Evolutionary conservation across 768 basidiomycete genomes (phyloP), one percentile per base, ranked within the genome.

Genomic region (Sistotremastrum niveocremeum): DNA sequence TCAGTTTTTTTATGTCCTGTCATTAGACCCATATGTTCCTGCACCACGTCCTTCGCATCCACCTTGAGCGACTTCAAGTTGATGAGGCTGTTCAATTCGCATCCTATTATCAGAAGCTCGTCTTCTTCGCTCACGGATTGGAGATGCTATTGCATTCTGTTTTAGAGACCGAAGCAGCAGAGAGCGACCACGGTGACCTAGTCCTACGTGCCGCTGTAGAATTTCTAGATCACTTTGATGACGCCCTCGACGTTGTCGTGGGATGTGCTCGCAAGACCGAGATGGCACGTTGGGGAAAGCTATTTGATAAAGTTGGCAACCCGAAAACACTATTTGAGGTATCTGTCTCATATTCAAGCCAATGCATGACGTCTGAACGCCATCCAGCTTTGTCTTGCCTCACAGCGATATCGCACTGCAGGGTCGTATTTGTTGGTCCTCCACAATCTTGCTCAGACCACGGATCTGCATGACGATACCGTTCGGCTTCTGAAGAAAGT

Each of bases 201-300:
- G 63, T 81, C 7, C 63, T 97, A 32, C 71, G 80, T 0, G 66
- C 69, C 2, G 81, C 84, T 6, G 71, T 98, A 50, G 85, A 89
- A 51, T 97, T 99, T 56, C 65, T 99, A 52, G 95, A 99, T 56
- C 79, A 97, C 58, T 98, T 98, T 57, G 86, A 93, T 50, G 84
- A 76, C 44, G 75, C 84, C 5, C 64, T 97, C 46, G 90, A 97
- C 48, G 91, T 98, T 5, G 87, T 98, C 8, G 93, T 97, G 7
- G 82, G 86, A 4, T 97, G 94, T 55, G 94, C 95, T 12, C 72
- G 95, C 45, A 99, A 99, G 67, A 97, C 89, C 5, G 95, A 99
- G 63, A 74, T 93, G 58, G 81, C 86, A 4, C 65, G 84, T 43
- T 99, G 95, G 95, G 74, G 75, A 40, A 74, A 81, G 46, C 65